phyloP scores from a whole-genome alignment of 1,139 yeast genomes.

The Ogataea hybrid region DNA sequence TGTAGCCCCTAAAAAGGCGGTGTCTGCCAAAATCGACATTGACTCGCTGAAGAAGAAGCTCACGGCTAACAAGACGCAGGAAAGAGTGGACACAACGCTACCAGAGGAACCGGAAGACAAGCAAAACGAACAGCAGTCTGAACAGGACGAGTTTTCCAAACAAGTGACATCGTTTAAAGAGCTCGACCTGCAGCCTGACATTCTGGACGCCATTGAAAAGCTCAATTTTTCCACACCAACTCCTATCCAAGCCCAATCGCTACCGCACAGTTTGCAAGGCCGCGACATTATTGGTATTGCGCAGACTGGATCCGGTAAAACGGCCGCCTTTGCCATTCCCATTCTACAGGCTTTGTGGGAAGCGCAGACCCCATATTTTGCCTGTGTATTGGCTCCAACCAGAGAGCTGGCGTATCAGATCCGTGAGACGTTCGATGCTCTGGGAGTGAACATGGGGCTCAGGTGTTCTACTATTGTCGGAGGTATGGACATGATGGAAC shows the following conservation, averaged over 20 bases:
- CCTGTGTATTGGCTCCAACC: slow-evolving; percentile 91
- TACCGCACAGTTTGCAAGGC: slow-evolving; percentile 89
- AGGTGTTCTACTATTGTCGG: slow-evolving; percentile 88
- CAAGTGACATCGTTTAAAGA: slow-evolving; percentile 42
- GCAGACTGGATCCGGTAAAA: slow-evolving; percentile 83
- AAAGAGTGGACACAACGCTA: slow-evolving; percentile 5
- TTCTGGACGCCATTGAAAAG: slow-evolving; percentile 72
- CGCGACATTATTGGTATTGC: slow-evolving; percentile 80
- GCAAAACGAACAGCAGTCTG: slow-evolving; percentile 17
- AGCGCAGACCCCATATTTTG: slow-evolving; percentile 83
- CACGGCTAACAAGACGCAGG: slow-evolving; percentile 14
- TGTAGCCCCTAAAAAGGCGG: slow-evolving; percentile 16
- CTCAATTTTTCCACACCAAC: slow-evolving; percentile 72
- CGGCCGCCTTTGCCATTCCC: slow-evolving; percentile 88
- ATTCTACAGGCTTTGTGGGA: slow-evolving; percentile 88
- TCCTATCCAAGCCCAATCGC: slow-evolving; percentile 88
- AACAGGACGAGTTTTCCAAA: slow-evolving; percentile 20
- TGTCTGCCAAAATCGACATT: slow-evolving; percentile 16
- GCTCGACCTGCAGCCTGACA: slow-evolving; percentile 72
- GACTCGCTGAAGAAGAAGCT: slow-evolving; percentile 20
- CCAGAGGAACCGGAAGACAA: slow-evolving; percentile 6
- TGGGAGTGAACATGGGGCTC: slow-evolving; percentile 89
- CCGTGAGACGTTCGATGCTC: slow-evolving; percentile 90
- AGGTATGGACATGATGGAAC: slow-evolving; percentile 99
- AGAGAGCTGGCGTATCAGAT: slow-evolving; percentile 97